phyloP scores from a whole-genome alignment of 345 rosid species.

The Hevea brasiliensis region DNA sequence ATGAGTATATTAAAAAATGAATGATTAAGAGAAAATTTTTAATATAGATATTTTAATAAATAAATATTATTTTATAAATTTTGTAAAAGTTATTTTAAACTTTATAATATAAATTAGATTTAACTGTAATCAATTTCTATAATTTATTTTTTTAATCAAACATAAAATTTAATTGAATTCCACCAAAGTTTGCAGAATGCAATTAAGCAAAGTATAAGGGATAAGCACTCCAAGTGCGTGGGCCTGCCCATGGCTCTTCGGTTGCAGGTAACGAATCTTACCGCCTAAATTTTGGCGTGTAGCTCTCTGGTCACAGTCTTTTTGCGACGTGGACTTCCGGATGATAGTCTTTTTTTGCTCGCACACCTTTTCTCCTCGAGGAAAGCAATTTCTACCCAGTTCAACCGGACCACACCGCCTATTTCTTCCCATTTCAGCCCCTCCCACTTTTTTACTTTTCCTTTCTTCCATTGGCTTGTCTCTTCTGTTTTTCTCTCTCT shows the following conservation, averaged over 20 bases:
- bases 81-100: too few species aligned
- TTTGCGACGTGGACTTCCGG: neutral
- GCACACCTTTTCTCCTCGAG: neutral
- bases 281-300: neutral
- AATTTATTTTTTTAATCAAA: too few species aligned
- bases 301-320: neutral
- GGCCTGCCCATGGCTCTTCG: neutral
- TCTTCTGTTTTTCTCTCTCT: too few species aligned
- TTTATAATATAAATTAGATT: too few species aligned
- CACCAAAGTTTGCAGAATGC: too few species aligned
- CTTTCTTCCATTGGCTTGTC: neutral
- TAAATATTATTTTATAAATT: too few species aligned
- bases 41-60: too few species aligned
- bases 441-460: neutral
- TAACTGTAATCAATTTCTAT: too few species aligned
- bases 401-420: neutral
- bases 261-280: neutral
- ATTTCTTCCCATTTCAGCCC: neutral
- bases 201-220: too few species aligned
- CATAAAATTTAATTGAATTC: too few species aligned
- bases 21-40: too few species aligned
- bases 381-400: neutral
- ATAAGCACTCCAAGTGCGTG: neutral
- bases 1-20: too few species aligned
- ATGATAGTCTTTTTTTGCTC: neutral